Evolutionary conservation across 345 rosid species (phyloP), one percentile per base, ranked within the genome.

Genomic region (Citrus unshiu): DNA sequence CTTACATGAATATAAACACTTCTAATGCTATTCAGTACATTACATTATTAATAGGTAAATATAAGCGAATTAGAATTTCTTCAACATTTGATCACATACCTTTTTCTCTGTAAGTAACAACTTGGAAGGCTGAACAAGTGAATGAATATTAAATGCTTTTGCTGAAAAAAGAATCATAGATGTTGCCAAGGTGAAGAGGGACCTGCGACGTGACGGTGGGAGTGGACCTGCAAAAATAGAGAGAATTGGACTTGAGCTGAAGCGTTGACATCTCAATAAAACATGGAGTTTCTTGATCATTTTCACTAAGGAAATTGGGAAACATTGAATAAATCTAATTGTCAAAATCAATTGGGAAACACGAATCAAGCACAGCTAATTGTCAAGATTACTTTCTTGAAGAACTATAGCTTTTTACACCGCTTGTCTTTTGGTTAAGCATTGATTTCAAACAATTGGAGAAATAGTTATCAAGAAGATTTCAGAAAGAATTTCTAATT

Each of bases 81-180:
- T 54, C 22, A 29, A 65, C 19, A 24, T 58, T 34, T 12, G 37
- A 70, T 61, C 63, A 76, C 86, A 13, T 85, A 91, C 99, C 89
- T 57, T 85, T 85, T 86, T 86, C 79, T 86, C 93, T 68, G 85
- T 82, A 70, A 96, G 93, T 62, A 86, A 72, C 64, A 34, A 77
- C 84, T 90, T 93, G 70, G 93, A 81, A 67, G 77, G 64, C 69
- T 86, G 84, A 76, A 85, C 91, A 80, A 96, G 84, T 37, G 97
- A 81, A 76, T 79, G 76, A 75, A 94, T 88, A 83, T 84, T 84
- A 80, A 77, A 90, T 54, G 94, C 95, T 82, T 89, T 90, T 43
- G 99, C 89, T 75, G 97, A 89, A 81, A 94, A 96, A 54, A 90
- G 89, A 87, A 91, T 86, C 99, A 96, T 96, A 37, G 97, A 85